These are phyloP conservation scores for Melampsora americana DNA, from an alignment of 1,284 basidiomycete species.

Conservation along the genomic window DNA sequence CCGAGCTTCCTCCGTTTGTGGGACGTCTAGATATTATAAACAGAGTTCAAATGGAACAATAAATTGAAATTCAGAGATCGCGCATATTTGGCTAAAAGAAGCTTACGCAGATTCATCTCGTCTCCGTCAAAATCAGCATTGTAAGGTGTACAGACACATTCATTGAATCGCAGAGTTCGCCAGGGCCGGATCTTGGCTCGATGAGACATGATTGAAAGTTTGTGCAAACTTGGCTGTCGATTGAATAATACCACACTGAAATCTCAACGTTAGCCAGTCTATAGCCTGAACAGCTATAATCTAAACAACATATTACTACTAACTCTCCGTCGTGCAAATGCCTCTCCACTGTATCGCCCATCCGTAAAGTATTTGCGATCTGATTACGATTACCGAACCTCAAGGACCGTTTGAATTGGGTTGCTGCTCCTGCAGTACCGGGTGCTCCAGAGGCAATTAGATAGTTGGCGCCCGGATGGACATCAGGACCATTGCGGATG, in stretches of 20 bases:
- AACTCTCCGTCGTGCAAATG: constrained; percentile 91
- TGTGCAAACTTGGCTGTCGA: constrained; percentile 96
- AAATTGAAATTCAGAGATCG: too few species aligned
- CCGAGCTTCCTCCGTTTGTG: constrained; percentile 96
- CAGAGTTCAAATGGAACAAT: too few species aligned
- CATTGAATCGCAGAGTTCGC: constrained; percentile 95
- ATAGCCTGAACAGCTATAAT: constrained; percentile 6
- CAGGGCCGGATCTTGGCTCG: constrained; percentile 92
- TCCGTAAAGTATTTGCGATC: constrained; percentile 71
- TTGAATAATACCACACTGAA: constrained; percentile 84
- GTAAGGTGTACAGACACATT: constrained; percentile 99
- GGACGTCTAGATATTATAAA: constrained; percentile 63
- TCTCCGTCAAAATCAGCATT: constrained; percentile 99
- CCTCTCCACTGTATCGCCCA: constrained; percentile 87
- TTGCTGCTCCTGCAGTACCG: constrained; percentile 32
- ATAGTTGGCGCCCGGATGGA: constrained; percentile 95
- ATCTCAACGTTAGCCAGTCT: not conserved
- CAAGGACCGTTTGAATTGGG: constrained; percentile 73
- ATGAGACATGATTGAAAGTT: constrained; percentile 99
- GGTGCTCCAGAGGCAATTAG: constrained; percentile 65
- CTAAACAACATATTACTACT: not conserved
- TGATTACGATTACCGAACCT: constrained; percentile 57
- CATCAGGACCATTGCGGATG: constrained; percentile 82
- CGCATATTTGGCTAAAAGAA: not conserved
- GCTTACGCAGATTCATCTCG: constrained; percentile 86